phyloP scores from a whole-genome alignment of 108 stramenopile species.

The Conticribra weissflogii region DNA sequence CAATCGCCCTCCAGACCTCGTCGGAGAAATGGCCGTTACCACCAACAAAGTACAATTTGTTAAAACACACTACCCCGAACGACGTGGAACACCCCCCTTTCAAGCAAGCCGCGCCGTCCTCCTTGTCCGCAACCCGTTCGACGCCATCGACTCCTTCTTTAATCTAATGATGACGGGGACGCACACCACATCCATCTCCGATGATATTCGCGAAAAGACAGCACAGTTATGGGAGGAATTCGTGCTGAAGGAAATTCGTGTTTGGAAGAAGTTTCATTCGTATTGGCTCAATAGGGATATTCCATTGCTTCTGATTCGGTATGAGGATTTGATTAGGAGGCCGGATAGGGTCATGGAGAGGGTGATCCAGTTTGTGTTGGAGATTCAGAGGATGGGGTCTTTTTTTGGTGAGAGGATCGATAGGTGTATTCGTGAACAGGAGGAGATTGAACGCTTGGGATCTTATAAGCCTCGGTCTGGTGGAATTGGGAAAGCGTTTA shows the following conservation, averaged over 20 bases:
- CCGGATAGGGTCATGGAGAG: constrained; percentile 60
- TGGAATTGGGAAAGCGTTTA: constrained; percentile 67
- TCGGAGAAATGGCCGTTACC: constrained; percentile 79
- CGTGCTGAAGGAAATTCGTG: constrained; percentile 64
- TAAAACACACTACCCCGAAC: constrained; percentile 94
- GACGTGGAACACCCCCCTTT: constrained; percentile 66
- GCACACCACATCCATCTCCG: constrained; percentile 66
- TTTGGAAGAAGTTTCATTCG: constrained; percentile 71
- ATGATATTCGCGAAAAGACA: constrained; percentile 55
- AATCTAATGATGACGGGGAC: constrained; percentile 92
- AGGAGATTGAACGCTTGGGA: constrained; percentile 65
- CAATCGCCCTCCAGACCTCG: constrained; percentile 40
- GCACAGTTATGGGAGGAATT: constrained; percentile 59
- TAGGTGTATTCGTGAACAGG: constrained; percentile 58
- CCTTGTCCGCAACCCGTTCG: constrained; percentile 92
- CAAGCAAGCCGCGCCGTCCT: constrained; percentile 67
- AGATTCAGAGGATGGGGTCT: constrained; percentile 59
- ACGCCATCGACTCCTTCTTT: constrained; percentile 93
- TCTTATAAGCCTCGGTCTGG: constrained; percentile 74
- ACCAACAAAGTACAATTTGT: constrained; percentile 80
- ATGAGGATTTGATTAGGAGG: constrained; percentile 67
- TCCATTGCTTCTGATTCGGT: constrained; percentile 62
- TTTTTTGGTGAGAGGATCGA: constrained; percentile 64
- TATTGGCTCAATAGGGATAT: constrained; percentile 67
- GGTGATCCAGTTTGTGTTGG: constrained; percentile 62